Base-by-base conservation (phyloP, 2,329 filamentous ascomycete genomes). In the Nemania sp. region DNA sequence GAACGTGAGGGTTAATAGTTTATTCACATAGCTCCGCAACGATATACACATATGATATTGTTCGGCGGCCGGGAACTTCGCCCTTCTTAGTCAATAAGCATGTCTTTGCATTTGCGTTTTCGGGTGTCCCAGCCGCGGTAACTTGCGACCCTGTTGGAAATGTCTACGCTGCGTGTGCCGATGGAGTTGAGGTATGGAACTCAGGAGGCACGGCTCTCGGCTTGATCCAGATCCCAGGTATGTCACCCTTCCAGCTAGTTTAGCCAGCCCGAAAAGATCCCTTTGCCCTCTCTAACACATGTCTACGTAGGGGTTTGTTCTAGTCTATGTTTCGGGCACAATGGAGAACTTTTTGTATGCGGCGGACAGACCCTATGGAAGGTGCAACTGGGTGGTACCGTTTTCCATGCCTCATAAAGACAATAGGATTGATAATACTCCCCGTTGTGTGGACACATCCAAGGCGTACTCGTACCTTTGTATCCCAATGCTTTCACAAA, bases 131-230 rank as follows among this genome's bases (percentile, higher is more conserved):
- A 0, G 79, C 72, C 67, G 80, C 77, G 29, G 79, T 86, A 51
- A 76, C 77, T 45, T 84, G 81, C 61, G 83, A 85, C 68, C 51
- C 64, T 1, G 60, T 72, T 5, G 84, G 83, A 1, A 84, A 85
- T 66, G 80, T 87, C 1, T 86, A 83, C 70, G 78, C 81, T 45
- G 83, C 82, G 0, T 84, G 82, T 64, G 80, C 79, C 2, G 84
- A 84, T 64, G 85, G 85, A 11, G 76, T 87, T n/a, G 83, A 85
- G 67, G 79, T 87, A 2, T 87, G 82, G 80, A 83, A 78, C 53
- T 67, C 79, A 1, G 80, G 78, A 3, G 84, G 84, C 4, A 77
- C 77, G 24, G 76, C 84, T 0, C 78, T 86, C 35, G 85, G 84
- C 1, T 75, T 82, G 0, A 77, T 84, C 22, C 76, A 77, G 41